Base-by-base conservation (phyloP, 75 land plant genomes). In the Cupressus sempervirens region DNA sequence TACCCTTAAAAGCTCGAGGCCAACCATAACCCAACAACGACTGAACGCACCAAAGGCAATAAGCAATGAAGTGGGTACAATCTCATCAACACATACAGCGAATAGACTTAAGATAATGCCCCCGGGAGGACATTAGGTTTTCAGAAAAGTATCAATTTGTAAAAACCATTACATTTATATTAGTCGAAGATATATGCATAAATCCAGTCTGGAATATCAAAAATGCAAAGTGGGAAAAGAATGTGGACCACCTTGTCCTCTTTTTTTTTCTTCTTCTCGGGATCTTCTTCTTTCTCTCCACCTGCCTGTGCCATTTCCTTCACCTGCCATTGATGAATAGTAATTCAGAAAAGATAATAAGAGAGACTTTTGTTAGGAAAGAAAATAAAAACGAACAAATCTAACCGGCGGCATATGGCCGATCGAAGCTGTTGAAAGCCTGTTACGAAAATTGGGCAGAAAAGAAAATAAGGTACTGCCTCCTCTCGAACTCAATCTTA, bases 201-300 rank as follows among this genome's bases (percentile, higher is more conserved):
- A 50, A 50, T 32, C 5, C 53, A 82, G 14, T 20, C 35, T 41
- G 6, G 9, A 82, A 82, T 41, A 48, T 29, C 4, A 45, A 20
- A 32, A 4, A 30, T 48, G 15, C 46, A 45, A 45, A 45, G 5
- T 32, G 38, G 11, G 32, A 29, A 45, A 18, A 80, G 29, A 26
- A 23, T 80, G 4, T 82, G 20, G 20, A 38, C 46, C 9, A 94
- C 96, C 93, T 94, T 94, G 65, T 93, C 95, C 53, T 93, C 96
- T 75, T 92, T 91, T 90, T 94, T 94, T 88, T 92, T 90, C 92
- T 94, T 94, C 83, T 88, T 90, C 85, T 94, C 94, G 3, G 80
- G 89, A 15, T 93, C 94, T 76, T 88, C 89, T 62, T 82, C 86
- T 67, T 82, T 83, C 30, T 20, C 65, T 92, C 94, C 58, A 91